These are phyloP conservation scores for Tremellales sp. DNA, from an alignment of 1,284 basidiomycete genomes.

Conservation along the genomic window DNA sequence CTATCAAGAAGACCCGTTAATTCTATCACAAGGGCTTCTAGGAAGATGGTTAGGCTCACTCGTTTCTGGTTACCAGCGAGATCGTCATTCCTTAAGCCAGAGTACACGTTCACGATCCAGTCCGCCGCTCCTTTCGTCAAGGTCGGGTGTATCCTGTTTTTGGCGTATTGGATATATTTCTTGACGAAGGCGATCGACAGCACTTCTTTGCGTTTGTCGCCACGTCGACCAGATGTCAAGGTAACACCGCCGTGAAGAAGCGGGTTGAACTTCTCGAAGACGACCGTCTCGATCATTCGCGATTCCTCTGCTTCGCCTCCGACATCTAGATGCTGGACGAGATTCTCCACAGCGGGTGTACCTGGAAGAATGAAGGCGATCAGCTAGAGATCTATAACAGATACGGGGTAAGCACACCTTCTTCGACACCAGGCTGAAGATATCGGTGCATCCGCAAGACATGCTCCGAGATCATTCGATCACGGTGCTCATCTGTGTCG, in stretches of 20 bases:
- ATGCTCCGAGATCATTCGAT: conserved; percentile 94
- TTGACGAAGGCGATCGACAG: conserved; percentile 93
- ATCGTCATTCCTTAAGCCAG: conserved; percentile 86
- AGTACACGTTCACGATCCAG: conserved; percentile 89
- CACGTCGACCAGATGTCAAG: conserved; percentile 56
- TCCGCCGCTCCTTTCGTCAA: conserved; percentile 92
- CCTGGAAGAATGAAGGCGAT: conserved; percentile 28
- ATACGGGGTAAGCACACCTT: conserved; percentile 56
- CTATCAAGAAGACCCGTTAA: conserved; percentile 49
- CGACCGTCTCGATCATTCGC: conserved; percentile 63
- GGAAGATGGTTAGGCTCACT: conserved; percentile 51
- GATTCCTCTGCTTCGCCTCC: conserved; percentile 61
- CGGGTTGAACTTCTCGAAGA: conserved; percentile 96
- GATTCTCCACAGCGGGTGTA: conserved; percentile 76
- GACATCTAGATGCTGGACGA: conserved; percentile 80
- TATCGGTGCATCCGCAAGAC: conserved; percentile 97
- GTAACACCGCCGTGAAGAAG: conserved; percentile 82
- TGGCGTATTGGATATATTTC: conserved; percentile 98
- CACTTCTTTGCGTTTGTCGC: conserved; percentile 69
- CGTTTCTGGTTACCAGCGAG: conserved; percentile 85
- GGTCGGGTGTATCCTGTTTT: conserved; percentile 76
- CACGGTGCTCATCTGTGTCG: conserved; percentile 91
- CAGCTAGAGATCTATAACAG: background rate
- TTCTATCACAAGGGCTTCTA: background rate
- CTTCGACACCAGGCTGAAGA: conserved; percentile 91